phyloP scores from a whole-genome alignment of 2,329 filamentous ascomycete species.

The Aureobasidium sp. region DNA sequence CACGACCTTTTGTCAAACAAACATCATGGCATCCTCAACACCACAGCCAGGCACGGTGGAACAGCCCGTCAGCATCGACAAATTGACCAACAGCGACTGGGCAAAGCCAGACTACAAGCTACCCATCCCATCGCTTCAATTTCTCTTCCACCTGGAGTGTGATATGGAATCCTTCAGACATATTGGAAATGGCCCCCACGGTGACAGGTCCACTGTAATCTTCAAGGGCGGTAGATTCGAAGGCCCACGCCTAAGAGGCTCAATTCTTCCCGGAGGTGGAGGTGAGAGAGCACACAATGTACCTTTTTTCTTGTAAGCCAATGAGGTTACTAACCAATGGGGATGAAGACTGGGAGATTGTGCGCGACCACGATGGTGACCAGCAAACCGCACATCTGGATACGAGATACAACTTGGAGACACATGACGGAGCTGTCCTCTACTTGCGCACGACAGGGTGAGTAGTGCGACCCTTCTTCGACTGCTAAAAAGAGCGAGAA shows the following conservation, averaged over 20 bases:
- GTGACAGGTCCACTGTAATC: conserved; percentile 19
- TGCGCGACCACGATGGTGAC: conserved; percentile 17
- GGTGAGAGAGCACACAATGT: conserved; percentile 10
- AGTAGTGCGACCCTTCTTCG: neutral
- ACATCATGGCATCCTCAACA: neutral
- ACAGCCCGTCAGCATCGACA: conserved; percentile 5
- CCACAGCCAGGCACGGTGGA: neutral
- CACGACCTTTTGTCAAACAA: neutral
- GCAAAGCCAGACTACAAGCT: conserved; percentile 17
- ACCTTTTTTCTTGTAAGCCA: no score
- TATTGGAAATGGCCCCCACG: conserved; percentile 17
- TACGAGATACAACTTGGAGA: conserved; percentile 21
- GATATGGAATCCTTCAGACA: conserved; percentile 19
- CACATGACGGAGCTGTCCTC: conserved; percentile 21
- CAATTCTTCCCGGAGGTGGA: conserved; percentile 18
- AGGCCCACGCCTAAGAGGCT: conserved; percentile 16
- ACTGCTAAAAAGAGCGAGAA: neutral
- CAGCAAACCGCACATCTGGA: conserved; percentile 22
- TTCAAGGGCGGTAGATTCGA: conserved; percentile 21
- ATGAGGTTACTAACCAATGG: neutral
- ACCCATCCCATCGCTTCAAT: conserved; percentile 16
- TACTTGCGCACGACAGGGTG: conserved; percentile 21
- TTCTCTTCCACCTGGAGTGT: conserved; percentile 20
- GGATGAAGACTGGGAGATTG: conserved; percentile 18
- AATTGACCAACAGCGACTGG: conserved; percentile 20